phyloP scores from a whole-genome alignment of 1,139 yeast species.

The Petasospora rhodanensis region DNA sequence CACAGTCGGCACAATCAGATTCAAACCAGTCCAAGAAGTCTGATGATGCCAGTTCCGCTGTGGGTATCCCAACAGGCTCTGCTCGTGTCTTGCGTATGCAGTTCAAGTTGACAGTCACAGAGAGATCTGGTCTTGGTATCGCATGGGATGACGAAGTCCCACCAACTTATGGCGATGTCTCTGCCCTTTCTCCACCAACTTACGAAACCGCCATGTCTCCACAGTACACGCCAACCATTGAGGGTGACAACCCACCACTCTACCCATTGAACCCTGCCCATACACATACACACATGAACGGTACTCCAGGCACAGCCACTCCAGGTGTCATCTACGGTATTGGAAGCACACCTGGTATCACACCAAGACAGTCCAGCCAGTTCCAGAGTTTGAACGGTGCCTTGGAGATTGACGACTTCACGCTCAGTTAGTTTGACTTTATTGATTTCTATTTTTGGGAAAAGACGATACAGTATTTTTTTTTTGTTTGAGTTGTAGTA shows the following conservation, averaged over 20 bases:
- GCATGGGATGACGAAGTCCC: constrained; percentile 99
- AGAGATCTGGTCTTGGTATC: constrained; percentile 90
- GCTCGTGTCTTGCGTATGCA: constrained; percentile 95
- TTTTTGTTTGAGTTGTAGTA: not conserved
- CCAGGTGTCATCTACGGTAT: constrained; percentile 43
- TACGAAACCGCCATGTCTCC: constrained; percentile 39
- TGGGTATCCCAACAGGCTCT: constrained; percentile 87
- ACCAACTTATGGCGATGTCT: constrained; percentile 85
- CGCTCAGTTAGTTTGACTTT: constrained; percentile 13
- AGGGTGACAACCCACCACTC: constrained; percentile 20
- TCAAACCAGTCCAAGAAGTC: constrained; percentile 6
- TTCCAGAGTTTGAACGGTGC: constrained; percentile 23
- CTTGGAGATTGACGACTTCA: constrained; percentile 22
- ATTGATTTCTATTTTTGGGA: not conserved
- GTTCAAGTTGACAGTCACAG: constrained; percentile 74
- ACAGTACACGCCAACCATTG: constrained; percentile 9
- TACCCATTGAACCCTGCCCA: constrained; percentile 27
- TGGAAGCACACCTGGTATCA: constrained; percentile 30
- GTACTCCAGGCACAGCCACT: constrained; percentile 22
- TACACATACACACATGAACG: constrained; percentile 26
- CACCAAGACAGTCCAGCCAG: constrained; percentile 25
- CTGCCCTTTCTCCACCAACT: constrained; percentile 81
- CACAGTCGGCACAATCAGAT: constrained; percentile 12
- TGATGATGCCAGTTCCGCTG: constrained; percentile 20
- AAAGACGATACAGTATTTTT: not conserved